Evolutionary conservation across 139 green algal species (phyloP).

Genomic region (Cymbomonas tetramitiformis): DNA sequence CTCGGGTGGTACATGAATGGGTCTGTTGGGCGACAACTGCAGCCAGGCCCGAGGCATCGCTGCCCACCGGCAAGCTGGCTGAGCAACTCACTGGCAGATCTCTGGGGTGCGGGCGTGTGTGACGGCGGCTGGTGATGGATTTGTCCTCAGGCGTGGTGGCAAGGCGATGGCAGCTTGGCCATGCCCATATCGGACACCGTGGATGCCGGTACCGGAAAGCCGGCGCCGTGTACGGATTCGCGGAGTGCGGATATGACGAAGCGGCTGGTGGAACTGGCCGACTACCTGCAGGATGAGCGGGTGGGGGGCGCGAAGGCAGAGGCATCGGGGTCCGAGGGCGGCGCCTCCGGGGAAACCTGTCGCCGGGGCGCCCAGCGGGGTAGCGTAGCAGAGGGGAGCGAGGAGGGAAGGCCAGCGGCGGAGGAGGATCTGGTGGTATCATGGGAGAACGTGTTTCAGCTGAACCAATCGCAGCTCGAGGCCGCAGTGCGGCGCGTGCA

Average conservation of each 20-base stretch:
- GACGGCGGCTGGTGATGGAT: too few species aligned
- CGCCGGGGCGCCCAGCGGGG: not conserved
- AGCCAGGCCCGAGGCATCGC: too few species aligned
- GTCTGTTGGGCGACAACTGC: too few species aligned
- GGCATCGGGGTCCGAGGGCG: not conserved
- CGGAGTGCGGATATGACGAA: too few species aligned
- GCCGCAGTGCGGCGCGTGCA: conserved; percentile 70
- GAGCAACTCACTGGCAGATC: too few species aligned
- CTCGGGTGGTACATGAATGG: too few species aligned
- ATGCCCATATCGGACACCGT: not conserved
- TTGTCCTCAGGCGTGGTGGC: conserved; percentile 1
- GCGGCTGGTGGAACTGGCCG: conserved; percentile 43
- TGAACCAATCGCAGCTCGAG: conserved; percentile 97
- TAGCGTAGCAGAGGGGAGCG: too few species aligned
- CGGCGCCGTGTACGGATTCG: not conserved
- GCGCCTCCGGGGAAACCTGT: not conserved
- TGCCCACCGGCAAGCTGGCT: too few species aligned
- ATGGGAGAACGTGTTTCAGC: conserved; percentile 96
- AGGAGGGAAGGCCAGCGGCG: not conserved
- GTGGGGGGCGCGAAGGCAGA: not conserved
- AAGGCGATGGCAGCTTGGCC: not conserved
- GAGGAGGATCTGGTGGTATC: too few species aligned
- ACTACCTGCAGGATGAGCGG: conserved; percentile 36
- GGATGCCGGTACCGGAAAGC: not conserved
- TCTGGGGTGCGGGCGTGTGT: too few species aligned